Base-by-base conservation (phyloP, 306 rosid species). In the Fagus sylvatica region DNA sequence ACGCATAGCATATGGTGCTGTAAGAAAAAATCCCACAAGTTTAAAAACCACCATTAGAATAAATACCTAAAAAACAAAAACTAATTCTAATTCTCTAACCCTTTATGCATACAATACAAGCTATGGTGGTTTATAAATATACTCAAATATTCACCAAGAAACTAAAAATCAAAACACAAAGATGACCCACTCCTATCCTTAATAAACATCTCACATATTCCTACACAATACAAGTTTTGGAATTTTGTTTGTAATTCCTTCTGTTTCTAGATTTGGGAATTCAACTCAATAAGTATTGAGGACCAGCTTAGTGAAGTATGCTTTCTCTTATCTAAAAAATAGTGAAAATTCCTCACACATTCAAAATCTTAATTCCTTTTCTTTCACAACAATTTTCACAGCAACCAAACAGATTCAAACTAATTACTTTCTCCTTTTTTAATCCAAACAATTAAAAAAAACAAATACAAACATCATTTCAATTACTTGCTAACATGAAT, bases 1-100 rank as follows among this genome's bases (percentile, higher is more conserved):
- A 53, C 94, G 98, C 96, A 93, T 79, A 17, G 88, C 90, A 88
- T 54, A 91, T 56, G 99, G 99, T 17, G 76, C 99, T 95, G 88
- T 71, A 48, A 11, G 57, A 28, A 55, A 53, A 77, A 53, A 77
- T 28, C 40, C 37, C 85, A 74, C 57, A 74, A 51, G 33, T 49
- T 73, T 62, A 55, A 78, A 60, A 49, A 71, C 37, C 72, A 73
- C 40, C 41, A 46, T 59, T n/a, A 53, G 72, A 57, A 55, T 67
- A 15, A 77, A 13, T 51, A 28, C 33, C 34, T 48, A 75, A 70
- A 72, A 36, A 28, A 56, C 68, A 41, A 3, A 0, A 80, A 71
- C 40, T 30, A 67, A 19, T 49, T 22, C 39, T 46, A 39, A 17
- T 6, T 57, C 36, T 48, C 49, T 60, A 17, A 15, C 13, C 60